Conservation (phyloP, 1,284 basidiomycete species). For the Coniferiporia sulphurascens region DNA sequence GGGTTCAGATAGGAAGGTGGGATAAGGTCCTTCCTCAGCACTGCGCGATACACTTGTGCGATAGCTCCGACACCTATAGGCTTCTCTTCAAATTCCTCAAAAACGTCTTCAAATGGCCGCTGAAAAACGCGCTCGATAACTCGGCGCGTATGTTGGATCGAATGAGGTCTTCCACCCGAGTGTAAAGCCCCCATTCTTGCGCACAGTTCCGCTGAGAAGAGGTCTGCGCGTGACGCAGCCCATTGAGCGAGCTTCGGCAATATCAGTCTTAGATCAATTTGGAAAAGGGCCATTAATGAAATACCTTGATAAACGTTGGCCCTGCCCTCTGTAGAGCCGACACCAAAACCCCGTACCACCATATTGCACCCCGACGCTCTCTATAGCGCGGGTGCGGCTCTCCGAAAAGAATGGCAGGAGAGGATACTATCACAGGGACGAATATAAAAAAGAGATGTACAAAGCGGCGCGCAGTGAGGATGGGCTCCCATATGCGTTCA, state of each 20-base stretch:
- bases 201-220: conserved; percentile 93
- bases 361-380: conserved; percentile 82
- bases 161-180: conserved; percentile 84
- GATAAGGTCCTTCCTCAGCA: conserved; percentile 77
- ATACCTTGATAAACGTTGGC: conserved; percentile 95
- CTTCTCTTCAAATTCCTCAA: conserved; percentile 81
- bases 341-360: conserved; percentile 95
- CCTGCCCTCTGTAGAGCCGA: conserved; percentile 91
- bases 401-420: conserved; percentile 86
- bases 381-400: conserved; percentile 49
- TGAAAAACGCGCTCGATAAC: conserved; percentile 87
- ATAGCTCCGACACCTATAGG: conserved; percentile 99
- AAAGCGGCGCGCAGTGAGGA: conserved; percentile 83
- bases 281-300: conserved; percentile 20
- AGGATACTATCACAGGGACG: conserved; percentile 78
- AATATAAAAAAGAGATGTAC: conserved; percentile 82
- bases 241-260: conserved; percentile 84
- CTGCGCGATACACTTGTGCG: conserved; percentile 91
- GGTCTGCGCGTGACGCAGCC: conserved; percentile 93
- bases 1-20: conserved; percentile 76
- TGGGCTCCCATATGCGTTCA: conserved; percentile 74
- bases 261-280: conserved; percentile 8
- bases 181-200: conserved; percentile 83
- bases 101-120: conserved; percentile 81
- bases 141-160: conserved; percentile 74